phyloP scores from a whole-genome alignment of 495 filamentous ascomycete species.

The Penicillium cataractarum region DNA sequence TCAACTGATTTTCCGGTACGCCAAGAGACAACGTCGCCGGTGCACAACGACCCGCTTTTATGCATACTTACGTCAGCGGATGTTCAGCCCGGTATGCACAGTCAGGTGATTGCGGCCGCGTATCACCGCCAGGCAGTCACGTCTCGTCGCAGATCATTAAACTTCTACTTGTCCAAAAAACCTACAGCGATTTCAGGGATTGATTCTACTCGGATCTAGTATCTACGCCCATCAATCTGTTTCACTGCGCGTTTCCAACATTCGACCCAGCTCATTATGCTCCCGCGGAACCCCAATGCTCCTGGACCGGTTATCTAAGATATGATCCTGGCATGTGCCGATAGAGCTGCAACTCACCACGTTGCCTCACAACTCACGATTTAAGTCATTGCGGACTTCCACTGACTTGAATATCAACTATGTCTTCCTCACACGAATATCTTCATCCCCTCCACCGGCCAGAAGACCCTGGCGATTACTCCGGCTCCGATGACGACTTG shows the following conservation, averaged over 20 bases:
- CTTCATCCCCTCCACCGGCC: conserved; percentile 37
- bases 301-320: conserved; percentile 24
- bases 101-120: conserved; percentile 23
- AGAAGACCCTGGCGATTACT: conserved; percentile 36
- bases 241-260: conserved; percentile 14
- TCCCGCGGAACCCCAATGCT: conserved; percentile 24
- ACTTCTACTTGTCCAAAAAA: not conserved
- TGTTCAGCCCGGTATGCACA: not conserved
- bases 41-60: conserved; percentile 1
- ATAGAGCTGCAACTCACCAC: conserved; percentile 11
- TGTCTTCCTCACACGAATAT: conserved; percentile 49
- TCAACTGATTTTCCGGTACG: conserved; percentile 16
- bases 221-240: not conserved
- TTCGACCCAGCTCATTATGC: conserved; percentile 22
- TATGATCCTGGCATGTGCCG: conserved; percentile 23
- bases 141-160: conserved; percentile 3
- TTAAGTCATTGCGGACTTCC: conserved; percentile 8
- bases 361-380: conserved; percentile 14
- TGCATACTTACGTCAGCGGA: conserved; percentile 2
- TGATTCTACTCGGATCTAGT: not conserved
- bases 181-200: not conserved
- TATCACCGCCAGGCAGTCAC: conserved; percentile 22
- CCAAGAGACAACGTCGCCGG: conserved; percentile 19
- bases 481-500: conserved; percentile 56
- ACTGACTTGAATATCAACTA: conserved; percentile 17